Evolutionary conservation across 441 rosid species (phyloP).

Genomic region (Erodium moschatum): DNA sequence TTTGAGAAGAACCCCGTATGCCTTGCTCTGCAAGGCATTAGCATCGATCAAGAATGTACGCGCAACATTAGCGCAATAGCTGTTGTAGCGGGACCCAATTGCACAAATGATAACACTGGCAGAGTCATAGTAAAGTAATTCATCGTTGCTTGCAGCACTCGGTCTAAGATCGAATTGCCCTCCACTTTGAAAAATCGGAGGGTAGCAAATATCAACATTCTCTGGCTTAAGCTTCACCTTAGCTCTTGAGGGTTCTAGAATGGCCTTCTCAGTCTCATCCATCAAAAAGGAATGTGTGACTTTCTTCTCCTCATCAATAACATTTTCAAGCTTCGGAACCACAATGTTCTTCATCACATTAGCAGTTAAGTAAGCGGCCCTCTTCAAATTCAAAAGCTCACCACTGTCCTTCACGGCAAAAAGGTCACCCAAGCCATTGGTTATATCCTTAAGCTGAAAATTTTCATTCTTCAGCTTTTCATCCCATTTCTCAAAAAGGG

Average conservation of each 20-base stretch:
- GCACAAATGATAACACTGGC: slow-evolving; percentile 5
- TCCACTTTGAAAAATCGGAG: slow-evolving; percentile 2
- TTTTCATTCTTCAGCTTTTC: not conserved
- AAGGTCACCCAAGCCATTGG: not conserved
- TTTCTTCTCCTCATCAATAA: slow-evolving; percentile 2
- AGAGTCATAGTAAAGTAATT: slow-evolving; percentile 5
- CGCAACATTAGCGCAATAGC: slow-evolving; percentile 2
- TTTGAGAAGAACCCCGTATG: slow-evolving; percentile 4
- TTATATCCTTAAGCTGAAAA: not conserved
- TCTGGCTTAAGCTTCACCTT: slow-evolving; percentile 1
- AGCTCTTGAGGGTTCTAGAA: not conserved
- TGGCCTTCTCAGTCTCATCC: slow-evolving; percentile 8
- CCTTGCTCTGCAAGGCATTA: slow-evolving; percentile 6
- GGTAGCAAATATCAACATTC: slow-evolving; percentile 6
- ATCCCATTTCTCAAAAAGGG: not conserved
- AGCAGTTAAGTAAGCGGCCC: slow-evolving; percentile 3
- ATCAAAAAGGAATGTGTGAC: not conserved
- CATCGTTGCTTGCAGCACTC: slow-evolving; percentile 1
- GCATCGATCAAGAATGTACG: slow-evolving; percentile 1
- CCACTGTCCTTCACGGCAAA: not conserved
- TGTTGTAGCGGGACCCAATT: not conserved
- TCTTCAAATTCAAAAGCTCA: slow-evolving; percentile 3
- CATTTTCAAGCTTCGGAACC: slow-evolving; percentile 7
- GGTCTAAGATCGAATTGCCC: slow-evolving; percentile 6
- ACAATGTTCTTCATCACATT: slow-evolving; percentile 5